Conservation (phyloP, 2,329 filamentous ascomycete genomes). For the Colletotrichum scovillei region DNA sequence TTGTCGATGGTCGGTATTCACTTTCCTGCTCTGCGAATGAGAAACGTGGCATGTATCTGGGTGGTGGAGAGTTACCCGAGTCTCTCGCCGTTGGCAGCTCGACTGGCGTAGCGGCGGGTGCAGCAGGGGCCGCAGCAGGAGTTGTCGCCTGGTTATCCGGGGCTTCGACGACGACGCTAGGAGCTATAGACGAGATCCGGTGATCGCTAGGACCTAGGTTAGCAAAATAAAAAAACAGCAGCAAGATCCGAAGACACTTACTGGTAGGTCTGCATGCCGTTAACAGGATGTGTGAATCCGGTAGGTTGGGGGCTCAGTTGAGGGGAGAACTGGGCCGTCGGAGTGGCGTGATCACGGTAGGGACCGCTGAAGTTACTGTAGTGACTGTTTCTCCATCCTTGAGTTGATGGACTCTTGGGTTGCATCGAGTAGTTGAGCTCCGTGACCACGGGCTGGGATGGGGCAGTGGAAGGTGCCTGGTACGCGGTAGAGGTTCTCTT, state of each 20-base stretch:
- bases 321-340: constrained; percentile 23
- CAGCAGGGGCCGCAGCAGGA: constrained; percentile 9
- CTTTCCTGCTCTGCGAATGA: constrained; percentile 43
- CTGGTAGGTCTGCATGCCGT: constrained; percentile 39
- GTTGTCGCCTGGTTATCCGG: constrained; percentile 26
- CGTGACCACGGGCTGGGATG: constrained; percentile 6
- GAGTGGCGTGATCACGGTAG: constrained; percentile 37
- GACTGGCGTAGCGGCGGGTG: constrained; percentile 37
- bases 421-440: constrained; percentile 18
- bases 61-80: constrained; percentile 48
- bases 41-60: constrained; percentile 44
- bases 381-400: constrained; percentile 39
- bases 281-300: constrained; percentile 9
- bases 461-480: background rate
- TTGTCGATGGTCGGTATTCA: background rate
- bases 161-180: constrained; percentile 25
- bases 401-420: constrained; percentile 44
- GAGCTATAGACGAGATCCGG: constrained; percentile 26
- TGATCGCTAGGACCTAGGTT: background rate
- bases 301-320: constrained; percentile 27
- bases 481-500: constrained; percentile 38
- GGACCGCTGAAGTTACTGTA: constrained; percentile 38
- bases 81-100: constrained; percentile 49
- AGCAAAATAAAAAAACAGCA: constrained; percentile 10
- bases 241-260: constrained; percentile 37